Percentiles rank a stretch among this genome's conserved stretches.
Conservation (phyloP, 2,329 filamentous ascomycete genomes). For the Aspergillus proliferans region DNA sequence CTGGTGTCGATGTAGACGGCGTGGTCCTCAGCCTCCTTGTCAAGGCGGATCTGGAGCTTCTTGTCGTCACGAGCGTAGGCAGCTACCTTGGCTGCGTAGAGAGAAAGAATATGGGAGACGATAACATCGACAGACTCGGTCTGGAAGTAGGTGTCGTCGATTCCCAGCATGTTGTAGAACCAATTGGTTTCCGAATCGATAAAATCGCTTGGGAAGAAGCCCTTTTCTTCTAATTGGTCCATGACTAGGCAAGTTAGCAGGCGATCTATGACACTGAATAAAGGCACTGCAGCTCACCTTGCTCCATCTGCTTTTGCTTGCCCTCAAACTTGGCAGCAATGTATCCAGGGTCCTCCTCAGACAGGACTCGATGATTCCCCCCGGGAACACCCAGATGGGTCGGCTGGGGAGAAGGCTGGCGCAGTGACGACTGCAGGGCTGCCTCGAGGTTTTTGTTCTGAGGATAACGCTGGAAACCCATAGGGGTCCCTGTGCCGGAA, state of each 20-base stretch:
- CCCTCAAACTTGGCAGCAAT: constrained; percentile 90
- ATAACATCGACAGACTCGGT: constrained; percentile 82
- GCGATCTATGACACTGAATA: neutral
- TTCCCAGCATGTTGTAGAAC: constrained; percentile 97
- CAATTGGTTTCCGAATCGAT: constrained; percentile 81
- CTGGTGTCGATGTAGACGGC: constrained; percentile 99
- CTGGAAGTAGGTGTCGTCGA: constrained; percentile 97
- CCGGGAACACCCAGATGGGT: constrained; percentile 73
- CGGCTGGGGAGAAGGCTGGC: constrained; percentile 78
- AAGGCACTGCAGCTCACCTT: constrained; percentile 48
- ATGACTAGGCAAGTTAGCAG: constrained; percentile 54
- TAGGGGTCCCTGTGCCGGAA: constrained; percentile 35
- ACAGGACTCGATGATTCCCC: constrained; percentile 62
- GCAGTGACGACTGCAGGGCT: constrained; percentile 47
- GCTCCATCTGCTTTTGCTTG: constrained; percentile 83
- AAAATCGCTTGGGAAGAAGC: constrained; percentile 78
- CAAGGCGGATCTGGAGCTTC: constrained; percentile 84
- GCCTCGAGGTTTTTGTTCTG: constrained; percentile 54
- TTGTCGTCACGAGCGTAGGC: constrained; percentile 91
- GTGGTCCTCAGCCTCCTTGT: constrained; percentile 91
- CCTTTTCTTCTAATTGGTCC: constrained; percentile 68
- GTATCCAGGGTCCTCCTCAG: constrained; percentile 88
- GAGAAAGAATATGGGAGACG: constrained; percentile 86
- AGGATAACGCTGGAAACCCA: constrained; percentile 37
- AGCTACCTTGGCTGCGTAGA: constrained; percentile 95